Base-by-base conservation (phyloP, 2,329 filamentous ascomycete genomes). In the Tolypocladium album region DNA sequence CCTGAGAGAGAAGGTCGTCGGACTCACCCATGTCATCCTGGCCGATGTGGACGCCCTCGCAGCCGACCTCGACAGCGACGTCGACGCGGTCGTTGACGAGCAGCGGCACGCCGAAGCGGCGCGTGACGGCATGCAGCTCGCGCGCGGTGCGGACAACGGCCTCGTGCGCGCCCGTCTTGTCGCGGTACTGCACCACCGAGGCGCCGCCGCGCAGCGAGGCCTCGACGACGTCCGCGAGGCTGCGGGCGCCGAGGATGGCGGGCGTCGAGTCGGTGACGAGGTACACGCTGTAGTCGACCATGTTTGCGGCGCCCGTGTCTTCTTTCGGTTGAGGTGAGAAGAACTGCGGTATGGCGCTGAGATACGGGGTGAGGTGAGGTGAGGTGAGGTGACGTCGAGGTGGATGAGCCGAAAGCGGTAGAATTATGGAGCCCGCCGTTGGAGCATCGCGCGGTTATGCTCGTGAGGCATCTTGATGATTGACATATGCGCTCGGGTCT, bases 1-100 rank as follows among this genome's bases (percentile, higher is more conserved):
- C 17, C 4, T 5, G 42, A 5, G 3, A n/a, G 27, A 31, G 27
- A 31, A 5, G 5, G 27, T 31, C n/a, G 39, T n/a, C 8, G 17
- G 5, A 73, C 80, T 65, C 73, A 89, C 88, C 80, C 79, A 96
- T 87, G 72, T 97, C 93, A 81, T 97, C 92, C 76, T 97, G 93
- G 8, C 94, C 94, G 57, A 97, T 83, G 72, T 97, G 94, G 11
- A 96, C 91, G 55, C 94, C 94, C 76, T 97, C 93, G 60, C 90
- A 94, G 15, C 86, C 89, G 52, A 92, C 83, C 17, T 91, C 92
- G 22, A 91, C 80, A 11, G 92, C 92, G 34, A 97, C 90, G 71
- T 96, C 92, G 7, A 97, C 83, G 15, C 92, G 86, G 72, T 97
- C 94, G 71, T 97, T 97, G 77, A 97, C 92, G 59, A 97, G 78